Base-by-base conservation (phyloP, 805 yeast species). In the Debaryomyces hansenii region DNA sequence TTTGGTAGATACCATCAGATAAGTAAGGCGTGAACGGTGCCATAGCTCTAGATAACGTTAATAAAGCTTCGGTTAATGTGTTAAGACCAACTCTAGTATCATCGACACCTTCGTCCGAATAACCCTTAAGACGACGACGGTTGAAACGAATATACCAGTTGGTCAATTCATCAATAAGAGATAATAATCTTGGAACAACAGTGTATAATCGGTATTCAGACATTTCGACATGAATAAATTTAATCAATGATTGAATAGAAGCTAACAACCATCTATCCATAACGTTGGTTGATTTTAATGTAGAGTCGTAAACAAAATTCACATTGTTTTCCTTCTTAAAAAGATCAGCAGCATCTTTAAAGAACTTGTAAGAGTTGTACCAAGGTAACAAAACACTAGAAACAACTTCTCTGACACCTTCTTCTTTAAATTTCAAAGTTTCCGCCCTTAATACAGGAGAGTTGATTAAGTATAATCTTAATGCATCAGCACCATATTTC, bases 141-240 rank as follows among this genome's bases (percentile, higher is more conserved):
- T 94, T 94, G 72, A 94, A 88, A 70, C 99, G 86, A 67, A 94
- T 94, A 77, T 94, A 94, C 98, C 98, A 94, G 77, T 94, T 94
- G 55, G 99, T 94, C 70, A 94, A 80, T 64, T 89, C 89, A 63
- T 94, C 99, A 66, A 94, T 87, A 69, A 94, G 85, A 48, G 81
- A 79, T 63, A 94, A 79, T 63, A 94, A 75, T 63, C 85, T 87
- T 59, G 99, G 97, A 56, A 94, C 98, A 57, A 94, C 99, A 37
- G 97, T 90, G 73, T 90, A 94, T 55, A 94, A 78, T 70, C 96
- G 82, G 77, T 94, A 94, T 53, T 80, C 87, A 42, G 66, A 70
- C 99, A 94, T 94, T 76, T 94, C 99, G 48, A 72, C 69, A 69
- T 92, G 96, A 59, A 94, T 89, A 63, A 78, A 89, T 65, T 82